Percentiles rank a stretch among this genome's conserved stretches.
phyloP scores from a whole-genome alignment of 208 protist species.

The Leishmania martiniquensis region DNA sequence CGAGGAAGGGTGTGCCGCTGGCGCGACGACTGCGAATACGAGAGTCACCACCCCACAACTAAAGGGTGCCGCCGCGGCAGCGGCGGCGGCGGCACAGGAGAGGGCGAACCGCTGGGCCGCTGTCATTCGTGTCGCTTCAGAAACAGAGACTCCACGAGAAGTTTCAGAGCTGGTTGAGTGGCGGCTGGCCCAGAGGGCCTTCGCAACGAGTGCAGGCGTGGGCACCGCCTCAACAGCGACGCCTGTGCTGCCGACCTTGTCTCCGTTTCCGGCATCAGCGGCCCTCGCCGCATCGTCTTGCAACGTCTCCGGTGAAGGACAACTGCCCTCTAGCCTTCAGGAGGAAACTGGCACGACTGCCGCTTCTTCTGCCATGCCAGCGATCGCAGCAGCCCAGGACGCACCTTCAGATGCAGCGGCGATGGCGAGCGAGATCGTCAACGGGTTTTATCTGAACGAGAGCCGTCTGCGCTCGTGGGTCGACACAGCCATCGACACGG shows the following conservation, averaged over 20 bases:
- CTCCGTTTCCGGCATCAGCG: neutral
- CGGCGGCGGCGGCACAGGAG: conserved; percentile 19
- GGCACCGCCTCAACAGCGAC: neutral
- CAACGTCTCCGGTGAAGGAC: neutral
- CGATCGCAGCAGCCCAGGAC: neutral
- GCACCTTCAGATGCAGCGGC: neutral
- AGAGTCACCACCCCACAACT: neutral
- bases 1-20: neutral
- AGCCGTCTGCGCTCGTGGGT: conserved; percentile 18
- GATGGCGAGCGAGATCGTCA: conserved; percentile 22
- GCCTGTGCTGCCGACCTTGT: neutral
- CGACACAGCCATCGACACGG: neutral
- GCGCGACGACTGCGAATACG: neutral
- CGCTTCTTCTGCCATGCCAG: neutral
- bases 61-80: conserved; percentile 12
- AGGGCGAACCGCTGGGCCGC: conserved; percentile 13
- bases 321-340: neutral
- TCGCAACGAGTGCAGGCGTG: neutral
- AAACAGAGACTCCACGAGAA: conserved; percentile 5
- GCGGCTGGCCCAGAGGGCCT: conserved; percentile 6
- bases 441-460: conserved; percentile 43
- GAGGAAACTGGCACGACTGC: neutral
- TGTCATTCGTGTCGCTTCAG: conserved; percentile 11
- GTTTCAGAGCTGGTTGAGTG: conserved; percentile 8
- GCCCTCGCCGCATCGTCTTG: neutral